These are phyloP conservation scores for Pichia californica DNA, from an alignment of 805 yeast genomes.

Conservation along the genomic window DNA sequence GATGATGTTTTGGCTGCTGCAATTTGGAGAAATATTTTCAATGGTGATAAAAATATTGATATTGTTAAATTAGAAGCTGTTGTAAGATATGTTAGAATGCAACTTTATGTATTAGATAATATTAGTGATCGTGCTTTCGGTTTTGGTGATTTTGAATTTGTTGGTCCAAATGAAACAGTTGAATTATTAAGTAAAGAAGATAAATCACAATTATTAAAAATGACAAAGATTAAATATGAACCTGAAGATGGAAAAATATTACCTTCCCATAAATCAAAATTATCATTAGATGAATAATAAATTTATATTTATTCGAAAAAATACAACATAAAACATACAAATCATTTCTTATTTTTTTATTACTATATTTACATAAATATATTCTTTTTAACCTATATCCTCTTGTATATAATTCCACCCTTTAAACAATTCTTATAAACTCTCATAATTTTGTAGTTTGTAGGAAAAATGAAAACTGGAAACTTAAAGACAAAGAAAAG, in stretches of 20 bases:
- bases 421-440: no score
- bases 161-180: slow-evolving; percentile 75
- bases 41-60: slow-evolving; percentile 76
- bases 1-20: slow-evolving; percentile 76
- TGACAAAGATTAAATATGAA: slow-evolving; percentile 48
- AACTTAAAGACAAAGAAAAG: no score
- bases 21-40: slow-evolving; percentile 85
- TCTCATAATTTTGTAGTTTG: no score
- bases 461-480: no score
- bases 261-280: slow-evolving; percentile 54
- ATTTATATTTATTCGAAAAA: no score
- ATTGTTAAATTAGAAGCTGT: slow-evolving; percentile 78
- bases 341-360: not conserved
- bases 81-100: slow-evolving; percentile 86
- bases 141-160: slow-evolving; percentile 79
- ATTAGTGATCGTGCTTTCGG: slow-evolving; percentile 92
- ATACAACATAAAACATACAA: no score
- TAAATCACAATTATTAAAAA: slow-evolving; percentile 44
- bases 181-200: slow-evolving; percentile 63
- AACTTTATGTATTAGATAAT: slow-evolving; percentile 77
- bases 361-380: not conserved
- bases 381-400: no score
- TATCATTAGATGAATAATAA: slow-evolving; percentile 41
- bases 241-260: slow-evolving; percentile 39
- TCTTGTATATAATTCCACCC: no score